Conservation (phyloP, 225 moss, liverwort and hornwort species). For the Ulota crispa region DNA sequence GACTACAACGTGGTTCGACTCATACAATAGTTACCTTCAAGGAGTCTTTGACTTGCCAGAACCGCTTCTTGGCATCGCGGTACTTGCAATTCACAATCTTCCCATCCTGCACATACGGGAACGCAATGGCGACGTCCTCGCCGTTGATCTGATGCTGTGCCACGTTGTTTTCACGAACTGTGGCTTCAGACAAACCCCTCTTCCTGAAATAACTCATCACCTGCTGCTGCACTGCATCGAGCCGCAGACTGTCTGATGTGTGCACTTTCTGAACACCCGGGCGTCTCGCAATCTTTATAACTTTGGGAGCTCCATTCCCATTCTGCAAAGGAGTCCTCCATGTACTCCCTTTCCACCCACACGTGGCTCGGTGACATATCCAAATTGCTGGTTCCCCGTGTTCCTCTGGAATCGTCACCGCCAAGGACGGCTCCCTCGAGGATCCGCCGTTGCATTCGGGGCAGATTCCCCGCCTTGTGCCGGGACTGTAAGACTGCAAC, state of each 20-base stretch:
- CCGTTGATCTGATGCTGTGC: conserved; percentile 32
- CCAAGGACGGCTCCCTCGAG: conserved; percentile 53
- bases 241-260: conserved; percentile 57
- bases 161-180: conserved; percentile 48
- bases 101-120: conserved; percentile 81
- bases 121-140: conserved; percentile 59
- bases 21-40: conserved; percentile 75
- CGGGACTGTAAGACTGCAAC: conserved; percentile 41
- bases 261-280: conserved; percentile 29
- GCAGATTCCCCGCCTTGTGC: conserved; percentile 40
- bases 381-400: conserved; percentile 60
- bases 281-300: conserved; percentile 40
- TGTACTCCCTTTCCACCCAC: conserved; percentile 84
- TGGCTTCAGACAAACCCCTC: conserved; percentile 52
- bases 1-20: conserved; percentile 58
- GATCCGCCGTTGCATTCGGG: conserved; percentile 81
- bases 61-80: conserved; percentile 73
- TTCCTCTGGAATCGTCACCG: conserved; percentile 64
- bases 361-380: conserved; percentile 78
- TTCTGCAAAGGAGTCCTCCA: conserved; percentile 24
- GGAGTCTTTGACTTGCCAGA: conserved; percentile 88
- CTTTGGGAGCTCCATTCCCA: conserved; percentile 47
- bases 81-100: conserved; percentile 92
- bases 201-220: conserved; percentile 42
- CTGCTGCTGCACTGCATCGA: conserved; percentile 35